Percentiles rank a stretch among this genome's conserved stretches.
Evolutionary conservation across 1,139 yeast genomes (phyloP).

Genomic region (Blastobotrys elegans): DNA sequence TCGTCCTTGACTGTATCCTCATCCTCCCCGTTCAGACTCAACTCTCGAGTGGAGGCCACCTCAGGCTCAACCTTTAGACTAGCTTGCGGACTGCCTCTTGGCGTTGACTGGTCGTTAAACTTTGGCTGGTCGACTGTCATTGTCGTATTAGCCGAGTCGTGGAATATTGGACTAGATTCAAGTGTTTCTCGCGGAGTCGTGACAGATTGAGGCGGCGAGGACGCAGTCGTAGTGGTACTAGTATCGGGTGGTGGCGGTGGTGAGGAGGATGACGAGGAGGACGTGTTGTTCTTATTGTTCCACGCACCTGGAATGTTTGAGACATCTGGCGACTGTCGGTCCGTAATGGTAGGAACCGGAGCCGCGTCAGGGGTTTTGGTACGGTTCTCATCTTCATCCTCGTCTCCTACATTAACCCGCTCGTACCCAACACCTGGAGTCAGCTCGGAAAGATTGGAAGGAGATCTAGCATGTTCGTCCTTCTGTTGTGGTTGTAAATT

Average conservation of each 20-base stretch:
- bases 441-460: slow-evolving; percentile 19
- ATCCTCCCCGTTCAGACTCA: background rate
- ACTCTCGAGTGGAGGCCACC: background rate
- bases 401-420: slow-evolving; percentile 20
- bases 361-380: background rate
- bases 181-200: slow-evolving; percentile 5
- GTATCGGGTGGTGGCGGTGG: slow-evolving; percentile 6
- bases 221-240: slow-evolving; percentile 8
- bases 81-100: slow-evolving; percentile 13
- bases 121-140: slow-evolving; percentile 5
- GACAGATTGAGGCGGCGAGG: slow-evolving; percentile 12
- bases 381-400: slow-evolving; percentile 6
- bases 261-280: no score
- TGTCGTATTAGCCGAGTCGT: background rate
- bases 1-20: background rate
- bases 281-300: slow-evolving; percentile 12
- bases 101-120: slow-evolving; percentile 22
- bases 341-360: background rate
- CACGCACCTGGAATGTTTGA: slow-evolving; percentile 24
- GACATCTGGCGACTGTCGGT: slow-evolving; percentile 8
- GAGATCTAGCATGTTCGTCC: slow-evolving; percentile 12
- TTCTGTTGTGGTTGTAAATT: background rate
- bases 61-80: background rate
- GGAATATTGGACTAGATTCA: slow-evolving; percentile 4
- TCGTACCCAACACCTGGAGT: slow-evolving; percentile 23